A percentile compares a stretch with the other conserved stretches of the same genome.
Conservation (phyloP, 176 grass and related monocot species). For the Typha latifolia region DNA sequence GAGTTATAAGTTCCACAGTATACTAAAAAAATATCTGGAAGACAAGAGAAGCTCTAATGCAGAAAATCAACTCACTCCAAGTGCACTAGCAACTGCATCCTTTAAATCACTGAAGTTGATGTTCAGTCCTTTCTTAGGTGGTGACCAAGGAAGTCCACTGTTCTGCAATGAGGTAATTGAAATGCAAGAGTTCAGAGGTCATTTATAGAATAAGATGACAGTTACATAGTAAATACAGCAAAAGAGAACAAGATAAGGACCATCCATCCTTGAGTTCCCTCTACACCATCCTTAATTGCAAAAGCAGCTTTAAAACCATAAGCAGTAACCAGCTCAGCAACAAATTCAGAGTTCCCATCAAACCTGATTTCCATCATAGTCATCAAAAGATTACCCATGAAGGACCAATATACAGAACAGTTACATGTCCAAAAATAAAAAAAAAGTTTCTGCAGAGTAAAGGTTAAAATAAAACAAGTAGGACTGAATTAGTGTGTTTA, state of each 20-base stretch:
- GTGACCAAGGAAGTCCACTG: conserved; percentile 81
- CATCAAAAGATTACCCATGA: not conserved
- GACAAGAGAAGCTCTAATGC: not conserved
- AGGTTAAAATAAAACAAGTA: no score
- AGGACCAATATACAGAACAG: not conserved
- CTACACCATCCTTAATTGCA: conserved; percentile 82
- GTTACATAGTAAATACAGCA: not conserved
- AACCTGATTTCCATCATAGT: conserved; percentile 45
- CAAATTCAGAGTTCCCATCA: conserved; percentile 73
- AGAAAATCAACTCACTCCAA: conserved; percentile 47
- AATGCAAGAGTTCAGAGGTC: conserved; percentile 23
- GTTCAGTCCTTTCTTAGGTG: conserved; percentile 52
- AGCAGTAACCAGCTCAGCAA: conserved; percentile 68
- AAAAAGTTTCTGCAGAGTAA: not conserved
- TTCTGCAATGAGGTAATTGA: conserved; percentile 48
- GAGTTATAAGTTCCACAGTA: no score
- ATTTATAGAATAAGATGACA: conserved; percentile 13
- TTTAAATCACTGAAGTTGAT: conserved; percentile 34
- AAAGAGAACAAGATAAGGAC: conserved; percentile 29
- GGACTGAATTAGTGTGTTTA: no score
- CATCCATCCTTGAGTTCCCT: conserved; percentile 76
- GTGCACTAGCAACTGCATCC: conserved; percentile 27
- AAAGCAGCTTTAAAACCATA: conserved; percentile 94
- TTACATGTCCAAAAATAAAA: not conserved
- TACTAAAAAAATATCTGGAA: not conserved